phyloP scores from a whole-genome alignment of 129 eudicot species.

The Lonicera japonica region DNA sequence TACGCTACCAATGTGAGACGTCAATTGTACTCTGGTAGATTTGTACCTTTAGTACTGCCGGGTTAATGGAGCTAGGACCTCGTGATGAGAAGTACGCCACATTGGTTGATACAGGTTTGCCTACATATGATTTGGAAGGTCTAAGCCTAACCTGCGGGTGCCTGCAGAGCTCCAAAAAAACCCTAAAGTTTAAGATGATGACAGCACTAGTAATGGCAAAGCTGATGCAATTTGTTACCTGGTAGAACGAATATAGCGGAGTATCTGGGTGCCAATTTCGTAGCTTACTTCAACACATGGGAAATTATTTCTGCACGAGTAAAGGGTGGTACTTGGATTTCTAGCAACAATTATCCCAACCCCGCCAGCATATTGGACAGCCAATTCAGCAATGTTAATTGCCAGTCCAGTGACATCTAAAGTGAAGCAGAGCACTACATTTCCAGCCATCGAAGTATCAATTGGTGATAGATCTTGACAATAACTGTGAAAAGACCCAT shows the following conservation, averaged over 20 bases:
- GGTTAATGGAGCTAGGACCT: slow-evolving; percentile 25
- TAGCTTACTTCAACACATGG: slow-evolving; percentile 13
- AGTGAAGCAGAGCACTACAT: slow-evolving; percentile 22
- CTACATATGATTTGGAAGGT: slow-evolving; percentile 1
- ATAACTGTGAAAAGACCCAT: too few species aligned
- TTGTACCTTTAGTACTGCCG: slow-evolving; percentile 28
- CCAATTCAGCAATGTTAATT: not conserved
- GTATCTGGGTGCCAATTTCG: slow-evolving; percentile 8
- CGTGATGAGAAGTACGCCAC: slow-evolving; percentile 27
- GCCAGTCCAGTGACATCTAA: not conserved
- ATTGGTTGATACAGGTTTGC: slow-evolving; percentile 9
- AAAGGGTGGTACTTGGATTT: not conserved
- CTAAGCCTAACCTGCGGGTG: not conserved
- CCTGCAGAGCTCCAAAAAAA: not conserved
- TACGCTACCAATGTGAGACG: too few species aligned
- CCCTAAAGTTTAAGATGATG: too few species aligned
- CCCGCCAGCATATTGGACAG: not conserved
- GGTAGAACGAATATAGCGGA: slow-evolving; percentile 11
- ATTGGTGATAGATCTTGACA: too few species aligned
- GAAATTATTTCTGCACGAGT: not conserved
- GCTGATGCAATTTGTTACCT: slow-evolving; percentile 5
- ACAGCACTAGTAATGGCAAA: too few species aligned
- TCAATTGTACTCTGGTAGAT: too few species aligned
- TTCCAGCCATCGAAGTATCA: slow-evolving; percentile 10
- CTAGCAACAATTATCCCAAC: slow-evolving; percentile 15